phyloP scores from a whole-genome alignment of 345 rosid genomes.

The Cardamine chenopodiifolia region DNA sequence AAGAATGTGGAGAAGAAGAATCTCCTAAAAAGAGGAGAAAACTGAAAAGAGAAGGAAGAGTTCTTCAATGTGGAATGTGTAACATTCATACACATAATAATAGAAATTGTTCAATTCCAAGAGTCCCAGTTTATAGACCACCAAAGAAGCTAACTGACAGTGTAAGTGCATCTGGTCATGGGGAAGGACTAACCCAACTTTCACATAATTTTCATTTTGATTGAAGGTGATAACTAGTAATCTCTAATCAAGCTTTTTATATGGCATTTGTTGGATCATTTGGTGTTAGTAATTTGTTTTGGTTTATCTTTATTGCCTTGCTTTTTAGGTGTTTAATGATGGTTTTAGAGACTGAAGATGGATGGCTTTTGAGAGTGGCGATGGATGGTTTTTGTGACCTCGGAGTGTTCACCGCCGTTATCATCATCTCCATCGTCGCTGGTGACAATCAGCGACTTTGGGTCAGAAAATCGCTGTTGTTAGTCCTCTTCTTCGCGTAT shows the following conservation, averaged over 20 bases:
- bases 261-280: background rate
- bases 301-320: background rate
- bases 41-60: background rate
- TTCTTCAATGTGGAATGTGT: background rate
- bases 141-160: background rate
- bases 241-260: no score
- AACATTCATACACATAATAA: background rate
- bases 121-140: background rate
- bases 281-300: background rate
- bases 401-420: no score
- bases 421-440: no score
- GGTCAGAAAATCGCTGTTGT: no score
- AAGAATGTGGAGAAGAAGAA: background rate
- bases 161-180: background rate
- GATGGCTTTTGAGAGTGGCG: no score
- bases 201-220: background rate
- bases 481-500: no score
- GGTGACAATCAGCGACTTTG: no score
- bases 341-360: background rate
- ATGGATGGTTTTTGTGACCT: no score
- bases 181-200: background rate
- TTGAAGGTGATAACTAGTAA: background rate
- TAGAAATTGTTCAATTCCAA: background rate
- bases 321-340: background rate
- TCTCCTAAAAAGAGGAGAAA: background rate